These are phyloP conservation scores for Escallonia herrerae DNA, from an alignment of 129 eudicot genomes.

Conservation along the genomic window DNA sequence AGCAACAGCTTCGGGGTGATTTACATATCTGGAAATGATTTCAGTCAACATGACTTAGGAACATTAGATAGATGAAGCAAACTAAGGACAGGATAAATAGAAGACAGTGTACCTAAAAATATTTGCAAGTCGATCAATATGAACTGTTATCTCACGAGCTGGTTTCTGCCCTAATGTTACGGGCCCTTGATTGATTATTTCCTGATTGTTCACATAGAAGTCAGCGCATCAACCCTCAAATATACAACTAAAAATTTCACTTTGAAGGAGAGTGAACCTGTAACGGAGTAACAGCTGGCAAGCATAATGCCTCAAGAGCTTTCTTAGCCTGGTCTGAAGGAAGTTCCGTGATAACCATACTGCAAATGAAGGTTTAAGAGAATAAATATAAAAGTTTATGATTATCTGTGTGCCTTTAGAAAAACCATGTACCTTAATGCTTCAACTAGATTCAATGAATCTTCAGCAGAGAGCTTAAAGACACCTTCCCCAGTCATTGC, in stretches of 20 bases:
- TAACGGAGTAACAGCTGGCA: conserved; percentile 79
- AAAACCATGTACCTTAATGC: conserved; percentile 68
- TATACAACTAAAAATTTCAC: not conserved
- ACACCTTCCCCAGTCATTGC: conserved; percentile 74
- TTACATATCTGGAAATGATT: too few species aligned
- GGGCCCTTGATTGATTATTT: conserved; percentile 83
- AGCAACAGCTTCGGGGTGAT: not conserved
- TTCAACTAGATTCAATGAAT: conserved; percentile 89
- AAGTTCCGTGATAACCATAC: conserved; percentile 95
- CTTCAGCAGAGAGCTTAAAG: conserved; percentile 93
- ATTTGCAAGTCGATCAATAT: conserved; percentile 94
- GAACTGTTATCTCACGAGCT: conserved; percentile 94
- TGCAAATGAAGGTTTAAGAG: conserved; percentile 34
- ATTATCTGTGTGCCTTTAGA: not conserved
- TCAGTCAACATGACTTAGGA: conserved; percentile 2
- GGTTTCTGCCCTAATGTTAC: conserved; percentile 65
- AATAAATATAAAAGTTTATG: conserved; percentile 9
- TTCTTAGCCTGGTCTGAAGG: conserved; percentile 96
- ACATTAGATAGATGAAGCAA: conserved; percentile 6
- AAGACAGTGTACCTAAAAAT: conserved; percentile 59
- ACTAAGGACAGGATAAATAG: not conserved
- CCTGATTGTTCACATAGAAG: conserved; percentile 51
- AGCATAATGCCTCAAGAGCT: conserved; percentile 91
- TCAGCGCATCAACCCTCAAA: conserved; percentile 12
- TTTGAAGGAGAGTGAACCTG: conserved; percentile 44